phyloP scores from a whole-genome alignment of 306 rosid genomes.

The Astragalus glycyphyllos region DNA sequence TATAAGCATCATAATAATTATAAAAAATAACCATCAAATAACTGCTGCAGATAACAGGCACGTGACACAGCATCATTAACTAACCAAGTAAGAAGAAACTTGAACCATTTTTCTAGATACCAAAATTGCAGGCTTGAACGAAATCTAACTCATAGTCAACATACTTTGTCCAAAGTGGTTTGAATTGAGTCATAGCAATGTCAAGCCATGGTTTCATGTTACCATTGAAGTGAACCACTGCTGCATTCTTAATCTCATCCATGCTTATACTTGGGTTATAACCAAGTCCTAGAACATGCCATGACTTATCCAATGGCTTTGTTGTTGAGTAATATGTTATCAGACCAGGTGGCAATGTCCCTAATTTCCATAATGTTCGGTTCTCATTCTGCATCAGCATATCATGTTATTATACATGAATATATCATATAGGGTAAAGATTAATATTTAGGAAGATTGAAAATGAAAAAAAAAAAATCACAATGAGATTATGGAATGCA shows the following conservation, averaged over 20 bases:
- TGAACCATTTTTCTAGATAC: conserved; percentile 51
- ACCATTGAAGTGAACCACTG: conserved; percentile 89
- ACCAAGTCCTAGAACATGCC: conserved; percentile 93
- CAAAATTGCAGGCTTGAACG: conserved; percentile 89
- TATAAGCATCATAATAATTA: conserved; percentile 41
- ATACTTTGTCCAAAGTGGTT: conserved; percentile 84
- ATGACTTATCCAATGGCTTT: conserved; percentile 83
- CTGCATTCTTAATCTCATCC: conserved; percentile 80
- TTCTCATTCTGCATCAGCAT: conserved; percentile 75
- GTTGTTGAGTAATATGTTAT: conserved; percentile 82
- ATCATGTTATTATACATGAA: conserved; percentile 31
- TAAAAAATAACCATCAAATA: conserved; percentile 34
- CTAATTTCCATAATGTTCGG: conserved; percentile 81
- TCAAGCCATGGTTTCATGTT: conserved; percentile 96
- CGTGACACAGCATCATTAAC: conserved; percentile 34
- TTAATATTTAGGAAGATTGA: neutral
- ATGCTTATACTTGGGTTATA: conserved; percentile 87
- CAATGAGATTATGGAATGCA: conserved; percentile 19
- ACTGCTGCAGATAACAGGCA: conserved; percentile 37
- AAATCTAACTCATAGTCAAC: conserved; percentile 80
- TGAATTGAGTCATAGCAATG: conserved; percentile 81
- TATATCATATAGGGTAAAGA: neutral
- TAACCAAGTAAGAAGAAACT: conserved; percentile 33
- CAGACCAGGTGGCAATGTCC: conserved; percentile 85
- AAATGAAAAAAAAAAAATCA: conserved; percentile 18